Percentiles rank a stretch among this genome's conserved stretches.
phyloP scores from a whole-genome alignment of 371 early-diverging fungal species.

The Syncephalastrum sp. region DNA sequence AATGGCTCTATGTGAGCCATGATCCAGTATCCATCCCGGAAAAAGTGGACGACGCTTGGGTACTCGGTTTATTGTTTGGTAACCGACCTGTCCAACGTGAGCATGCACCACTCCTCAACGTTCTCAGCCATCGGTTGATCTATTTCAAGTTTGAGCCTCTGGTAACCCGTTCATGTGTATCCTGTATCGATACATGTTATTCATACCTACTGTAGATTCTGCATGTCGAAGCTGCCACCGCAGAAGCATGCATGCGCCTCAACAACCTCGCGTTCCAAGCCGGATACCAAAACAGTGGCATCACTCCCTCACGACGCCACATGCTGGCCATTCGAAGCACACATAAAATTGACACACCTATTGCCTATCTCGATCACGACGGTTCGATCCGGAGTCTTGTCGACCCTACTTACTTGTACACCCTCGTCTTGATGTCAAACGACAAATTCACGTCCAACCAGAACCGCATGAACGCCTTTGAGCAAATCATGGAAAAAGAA shows the following conservation, averaged over 20 bases:
- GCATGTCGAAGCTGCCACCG: conserved; percentile 60
- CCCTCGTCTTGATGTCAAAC: conserved; percentile 49
- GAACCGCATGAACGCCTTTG: conserved; percentile 50
- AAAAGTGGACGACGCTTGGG: conserved; percentile 25
- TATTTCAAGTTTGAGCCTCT: conserved; percentile 68
- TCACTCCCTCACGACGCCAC: conserved; percentile 56
- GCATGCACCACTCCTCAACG: conserved; percentile 5
- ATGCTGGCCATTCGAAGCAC: conserved; percentile 66
- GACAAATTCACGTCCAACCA: conserved; percentile 54
- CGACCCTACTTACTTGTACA: conserved; percentile 39
- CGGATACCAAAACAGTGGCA: conserved; percentile 66
- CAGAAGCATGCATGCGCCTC: conserved; percentile 51
- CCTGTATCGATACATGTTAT: background rate
- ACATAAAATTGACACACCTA: conserved; percentile 61
- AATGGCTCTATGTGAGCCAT: conserved; percentile 63
- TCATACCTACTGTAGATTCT: conserved; percentile 39
- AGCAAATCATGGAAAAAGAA: conserved; percentile 32
- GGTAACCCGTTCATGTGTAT: conserved; percentile 28
- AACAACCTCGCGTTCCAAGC: conserved; percentile 50
- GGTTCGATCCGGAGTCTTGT: conserved; percentile 48
- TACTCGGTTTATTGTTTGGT: conserved; percentile 42
- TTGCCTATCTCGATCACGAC: conserved; percentile 45
- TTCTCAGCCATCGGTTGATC: conserved; percentile 31
- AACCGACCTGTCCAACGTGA: conserved; percentile 16
- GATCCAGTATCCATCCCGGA: conserved; percentile 51